These are phyloP conservation scores for Lavandula angustifolia DNA, from an alignment of 257 asterid genomes.

Conservation along the genomic window DNA sequence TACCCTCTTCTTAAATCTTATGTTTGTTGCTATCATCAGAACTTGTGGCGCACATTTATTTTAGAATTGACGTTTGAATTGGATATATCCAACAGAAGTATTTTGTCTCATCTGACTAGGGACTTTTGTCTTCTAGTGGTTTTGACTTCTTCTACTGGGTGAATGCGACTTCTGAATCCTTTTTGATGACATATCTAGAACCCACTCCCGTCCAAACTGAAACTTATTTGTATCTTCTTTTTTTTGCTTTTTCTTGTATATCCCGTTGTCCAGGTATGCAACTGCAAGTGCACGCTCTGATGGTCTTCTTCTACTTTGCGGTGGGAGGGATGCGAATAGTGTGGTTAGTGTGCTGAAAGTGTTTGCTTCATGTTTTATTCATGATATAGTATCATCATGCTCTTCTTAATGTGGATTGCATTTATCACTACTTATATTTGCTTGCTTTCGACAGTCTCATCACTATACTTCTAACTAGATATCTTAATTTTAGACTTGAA, in stretches of 20 bases:
- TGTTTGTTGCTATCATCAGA: slow-evolving; percentile 6
- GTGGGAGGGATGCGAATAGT: slow-evolving; percentile 98
- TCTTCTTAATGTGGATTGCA: background rate
- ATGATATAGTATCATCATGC: background rate
- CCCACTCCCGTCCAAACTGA: slow-evolving; percentile 20
- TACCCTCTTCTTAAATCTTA: background rate
- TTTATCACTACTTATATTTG: background rate
- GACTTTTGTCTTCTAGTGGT: slow-evolving; percentile 21
- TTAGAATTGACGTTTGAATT: slow-evolving; percentile 19
- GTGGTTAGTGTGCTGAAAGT: slow-evolving; percentile 63
- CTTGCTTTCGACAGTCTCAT: slow-evolving; percentile 13
- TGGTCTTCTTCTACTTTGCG: slow-evolving; percentile 98
- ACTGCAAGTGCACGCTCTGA: slow-evolving; percentile 99
- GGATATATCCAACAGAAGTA: background rate
- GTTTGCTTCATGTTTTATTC: slow-evolving; percentile 18
- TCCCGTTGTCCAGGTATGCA: slow-evolving; percentile 70
- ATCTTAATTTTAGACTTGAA: slow-evolving; percentile 5
- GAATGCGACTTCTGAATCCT: background rate
- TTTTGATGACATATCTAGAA: slow-evolving; percentile 15
- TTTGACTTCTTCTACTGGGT: slow-evolving; percentile 18
- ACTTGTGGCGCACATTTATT: background rate
- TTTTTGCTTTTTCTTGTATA: slow-evolving; percentile 8
- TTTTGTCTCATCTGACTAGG: slow-evolving; percentile 13
- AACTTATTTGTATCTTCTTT: slow-evolving; percentile 2
- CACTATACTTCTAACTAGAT: background rate